Base-by-base conservation (phyloP, 2,329 filamentous ascomycete species). In the Exophiala mesophila region DNA sequence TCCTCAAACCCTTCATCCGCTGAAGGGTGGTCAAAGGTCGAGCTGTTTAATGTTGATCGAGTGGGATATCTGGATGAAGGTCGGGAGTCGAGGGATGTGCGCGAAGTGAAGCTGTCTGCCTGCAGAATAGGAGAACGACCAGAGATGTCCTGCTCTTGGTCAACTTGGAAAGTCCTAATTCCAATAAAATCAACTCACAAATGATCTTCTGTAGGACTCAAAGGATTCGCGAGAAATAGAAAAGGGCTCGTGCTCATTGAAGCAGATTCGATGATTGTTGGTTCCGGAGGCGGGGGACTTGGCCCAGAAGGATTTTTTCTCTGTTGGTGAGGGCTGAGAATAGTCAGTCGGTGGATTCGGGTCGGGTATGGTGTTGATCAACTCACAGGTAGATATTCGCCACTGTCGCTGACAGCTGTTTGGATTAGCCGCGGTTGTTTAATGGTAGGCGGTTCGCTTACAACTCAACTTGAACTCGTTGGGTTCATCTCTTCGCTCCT, bases 211-310 rank as follows among this genome's bases (percentile, higher is more conserved):
- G 67, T 97, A 97, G 3, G 89, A 95, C 63, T 97, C 92, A 60
- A 97, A 97, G 2, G 89, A 96, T 68, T 97, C 92, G 58, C 90
- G 79, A 26, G 89, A 95, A 62, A 97, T 97, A 51, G 85, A 88
- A 63, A 97, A 97, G 10, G 85, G 88, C 61, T 97, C 90, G 56
- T 88, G 89, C 49, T 94, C 88, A 57, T 82, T 80, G 46, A 86
- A 71, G 55, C 83, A 78, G 59, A 76, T 80, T 43, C 77, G 70
- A 59, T 79, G 75, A 52, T 77, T 76, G 20, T 72, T 73, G 46
- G 68, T 69, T 16, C 68, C 72, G 3, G 69, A 63, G 9, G 59
- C 59, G 6, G 68, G 61, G 19, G 68, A 78, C 53, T 68, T 70
- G 3, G 38, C 29, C 88, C 88, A 96, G 57, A 88, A 83, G 49